phyloP scores from a whole-genome alignment of 2,329 filamentous ascomycete genomes.

The Epichloe elymi region DNA sequence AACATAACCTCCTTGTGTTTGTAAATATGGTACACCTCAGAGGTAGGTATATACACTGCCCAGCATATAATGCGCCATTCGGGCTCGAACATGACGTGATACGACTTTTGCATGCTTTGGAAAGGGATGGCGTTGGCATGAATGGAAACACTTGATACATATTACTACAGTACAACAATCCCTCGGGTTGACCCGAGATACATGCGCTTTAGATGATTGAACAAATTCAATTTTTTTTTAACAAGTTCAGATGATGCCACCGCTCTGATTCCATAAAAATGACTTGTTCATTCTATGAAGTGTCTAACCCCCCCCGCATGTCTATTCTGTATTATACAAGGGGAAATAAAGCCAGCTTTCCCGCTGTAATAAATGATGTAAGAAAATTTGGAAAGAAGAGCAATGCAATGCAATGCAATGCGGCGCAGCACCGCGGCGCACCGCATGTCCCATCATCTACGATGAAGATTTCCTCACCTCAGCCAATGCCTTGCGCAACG shows the following conservation, averaged over 20 bases:
- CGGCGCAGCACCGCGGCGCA: background rate
- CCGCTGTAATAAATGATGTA: too few relatives aligned
- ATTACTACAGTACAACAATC: background rate
- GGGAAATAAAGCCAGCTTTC: too few relatives aligned
- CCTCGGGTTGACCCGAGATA: background rate
- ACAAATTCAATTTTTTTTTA: background rate
- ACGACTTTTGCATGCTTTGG: background rate
- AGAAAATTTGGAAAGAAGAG: too few relatives aligned
- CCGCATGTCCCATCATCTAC: background rate
- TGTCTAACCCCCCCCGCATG: too few relatives aligned
- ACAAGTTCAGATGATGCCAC: background rate
- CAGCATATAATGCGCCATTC: too few relatives aligned
- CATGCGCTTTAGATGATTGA: background rate
- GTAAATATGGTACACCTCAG: background rate
- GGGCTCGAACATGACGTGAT: background rate
- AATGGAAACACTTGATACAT: background rate
- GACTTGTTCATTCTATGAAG: too few relatives aligned
- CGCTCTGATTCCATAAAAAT: too few relatives aligned
- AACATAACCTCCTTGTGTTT: background rate
- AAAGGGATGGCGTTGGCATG: background rate
- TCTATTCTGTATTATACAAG: too few relatives aligned
- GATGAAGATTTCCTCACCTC: slow-evolving; percentile 24
- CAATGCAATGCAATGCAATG: too few relatives aligned
- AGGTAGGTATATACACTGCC: background rate
- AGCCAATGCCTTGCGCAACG: slow-evolving; percentile 41